These are phyloP conservation scores for Macrotyloma uniflorum DNA, from an alignment of 306 rosid genomes.

Conservation along the genomic window DNA sequence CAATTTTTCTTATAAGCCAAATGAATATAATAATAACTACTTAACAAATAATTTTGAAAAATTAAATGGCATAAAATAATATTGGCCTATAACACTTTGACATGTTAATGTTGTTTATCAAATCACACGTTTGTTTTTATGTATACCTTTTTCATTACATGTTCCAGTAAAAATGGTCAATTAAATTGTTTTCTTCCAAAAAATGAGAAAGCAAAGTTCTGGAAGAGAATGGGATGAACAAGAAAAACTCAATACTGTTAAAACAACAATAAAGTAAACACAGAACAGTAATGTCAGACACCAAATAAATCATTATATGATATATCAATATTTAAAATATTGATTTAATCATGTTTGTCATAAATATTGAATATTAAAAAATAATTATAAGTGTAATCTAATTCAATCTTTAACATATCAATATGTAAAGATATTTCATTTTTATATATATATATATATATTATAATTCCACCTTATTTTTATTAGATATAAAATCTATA, in stretches of 20 bases:
- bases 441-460: too few species aligned
- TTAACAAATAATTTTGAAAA: not conserved
- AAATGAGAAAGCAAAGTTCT: not conserved
- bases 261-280: conserved; percentile 6
- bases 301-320: not conserved
- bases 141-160: not conserved
- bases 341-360: not conserved
- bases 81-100: not conserved
- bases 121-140: not conserved
- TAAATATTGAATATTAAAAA: not conserved
- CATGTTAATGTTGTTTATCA: not conserved
- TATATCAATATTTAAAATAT: not conserved
- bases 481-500: too few species aligned
- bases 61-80: conserved; percentile 7
- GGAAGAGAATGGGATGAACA: not conserved
- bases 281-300: not conserved
- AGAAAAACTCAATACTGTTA: not conserved
- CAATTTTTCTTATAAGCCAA: not conserved
- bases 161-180: not conserved
- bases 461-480: too few species aligned
- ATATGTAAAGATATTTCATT: too few species aligned
- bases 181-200: not conserved
- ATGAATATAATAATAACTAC: not conserved
- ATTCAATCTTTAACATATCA: too few species aligned
- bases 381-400: too few species aligned